Evolutionary conservation across 1,139 yeast genomes (phyloP), one percentile per base, ranked within the genome.

Genomic region (Suhomyces choctaworum): DNA sequence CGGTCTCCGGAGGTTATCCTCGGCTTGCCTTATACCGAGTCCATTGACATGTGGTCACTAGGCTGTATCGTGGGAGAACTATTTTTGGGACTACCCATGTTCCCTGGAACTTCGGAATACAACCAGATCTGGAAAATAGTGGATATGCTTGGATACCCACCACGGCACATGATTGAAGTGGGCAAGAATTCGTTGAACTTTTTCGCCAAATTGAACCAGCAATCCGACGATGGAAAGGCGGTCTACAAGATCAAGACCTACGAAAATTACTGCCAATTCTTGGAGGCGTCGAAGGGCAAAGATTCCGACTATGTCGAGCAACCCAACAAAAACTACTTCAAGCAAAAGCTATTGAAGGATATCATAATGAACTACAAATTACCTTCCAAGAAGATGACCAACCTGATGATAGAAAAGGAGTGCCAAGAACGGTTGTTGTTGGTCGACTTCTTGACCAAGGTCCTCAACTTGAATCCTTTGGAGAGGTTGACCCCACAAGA

Each of bases 401-500:
- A 75, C 40, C 63, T 70, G 4, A 67, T 72, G 75, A 68, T 80
- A 33, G 88, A 81, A 39, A 73, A 72, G 46, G 97, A 90, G 60
- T 71, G 82, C 67, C 74, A 73, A 36, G 88, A 86, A 48, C 67
- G 97, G 32, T 71, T 72, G 32, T 70, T 87, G 27, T 71, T 92
- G 46, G 70, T 82, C 23, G 96, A 90, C 57, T 88, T 92, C 52
- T 70, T 92, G 32, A 63, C 71, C 31, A 95, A 95, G 23, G 75
- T 87, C 8, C 66, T 92, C 41, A 87, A 83, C 48, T 63, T 88
- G 54, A 90, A 90, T 60, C 98, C 98, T 0, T 71, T 92, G 50
- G 96, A 90, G 58, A 74, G 99, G 50, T 83, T 96, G 81, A 88
- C 97, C 0, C 98, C 98, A 8, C 96, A 88, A 50, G 97, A 92